Base-by-base conservation (phyloP, 768 basidiomycete genomes). In the Kwoniella dendrophila region DNA sequence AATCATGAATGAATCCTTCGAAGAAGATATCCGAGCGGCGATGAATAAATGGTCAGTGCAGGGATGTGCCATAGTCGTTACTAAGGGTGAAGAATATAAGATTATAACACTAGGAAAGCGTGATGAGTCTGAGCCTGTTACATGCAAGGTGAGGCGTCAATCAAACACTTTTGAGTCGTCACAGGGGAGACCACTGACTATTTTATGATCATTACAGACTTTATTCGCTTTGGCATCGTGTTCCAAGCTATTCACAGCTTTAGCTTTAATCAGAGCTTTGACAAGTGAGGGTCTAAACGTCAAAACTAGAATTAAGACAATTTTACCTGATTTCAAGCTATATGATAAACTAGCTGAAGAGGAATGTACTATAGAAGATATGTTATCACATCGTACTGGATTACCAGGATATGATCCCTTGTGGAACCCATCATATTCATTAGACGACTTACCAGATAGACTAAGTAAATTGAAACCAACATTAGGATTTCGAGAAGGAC, bases 351-450 rank as follows among this genome's bases (percentile, higher is more conserved):
- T 53, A 26, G 51, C 51, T n/a, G n/a, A 53, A 53, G 32, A 24
- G 22, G 29, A 14, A 53, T 53, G 51, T 24, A 53, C 51, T 5
- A 16, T 53, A 8, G 33, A 36, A 24, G 51, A 53, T 53, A 16
- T 53, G 4, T 24, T 53, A 7, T 18, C 24, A 18, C 51, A 53
- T 53, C 51, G 33, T 3, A 53, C 51, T 7, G 51, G 51, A 18
- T 38, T 53, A 32, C 51, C 51, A 4, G 51, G 51, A 18, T 53
- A 53, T 32, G 51, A 53, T 53, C 29, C 30, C 26, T 18, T 53
- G 29, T 53, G 29, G 32, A 34, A 33, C 20, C 24, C 22, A 20
- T 24, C 24, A 4, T 53, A 53, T 38, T n/a, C 30, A 26, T n/a
- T 38, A 5, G 30, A 26, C 3, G 51, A 53, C 10, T 32, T 53